Base-by-base conservation (phyloP, 2,329 filamentous ascomycete genomes). In the Madurella fahalii region DNA sequence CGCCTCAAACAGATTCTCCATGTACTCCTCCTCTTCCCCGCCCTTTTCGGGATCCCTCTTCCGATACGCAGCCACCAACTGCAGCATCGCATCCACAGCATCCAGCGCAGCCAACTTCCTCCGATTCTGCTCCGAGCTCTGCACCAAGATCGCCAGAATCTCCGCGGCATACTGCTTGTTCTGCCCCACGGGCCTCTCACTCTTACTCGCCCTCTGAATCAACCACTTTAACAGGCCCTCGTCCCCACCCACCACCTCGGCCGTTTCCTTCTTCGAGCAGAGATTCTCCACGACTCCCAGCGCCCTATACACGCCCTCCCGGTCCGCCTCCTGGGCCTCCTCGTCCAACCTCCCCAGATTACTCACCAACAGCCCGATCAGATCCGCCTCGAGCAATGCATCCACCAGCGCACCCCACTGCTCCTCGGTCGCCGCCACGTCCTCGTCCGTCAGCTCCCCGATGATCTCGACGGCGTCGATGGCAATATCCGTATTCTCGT, bases 151-250 rank as follows among this genome's bases (percentile, higher is more conserved):
- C 12, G 93, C 91, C 2, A 99, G 77, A 8, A 97, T 83, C 71
- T 99, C 94, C 15, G 93, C 90, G 0, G 91, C 83, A 68, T 97
- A 99, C 69, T 96, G 93, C 68, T 94, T 95, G 68, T 99, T 99
- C 68, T 99, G 94, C 5, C 83, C 79, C 1, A 95, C 82, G 0
- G 77, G 75, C 4, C 74, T 74, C 68, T 96, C 90, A 48, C 80
- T 79, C 53, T 77, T 79, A 62, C 87, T 84, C 58, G 90, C 87
- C 47, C 94, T 82, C 47, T 78, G 72, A 37, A 96, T 74, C 2
- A 99, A 79, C 90, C 90, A 97, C 43, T 80, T 74, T 8, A 96
- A 68, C 0, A 96, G 74, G 8, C 74, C 75, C 5, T 83, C 81
- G 56, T 93, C 82, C 56, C 80, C 74, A 4, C 86, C 89, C 47